phyloP scores from a whole-genome alignment of 768 basidiomycete species.

The Trichaptum fuscoviolaceum region DNA sequence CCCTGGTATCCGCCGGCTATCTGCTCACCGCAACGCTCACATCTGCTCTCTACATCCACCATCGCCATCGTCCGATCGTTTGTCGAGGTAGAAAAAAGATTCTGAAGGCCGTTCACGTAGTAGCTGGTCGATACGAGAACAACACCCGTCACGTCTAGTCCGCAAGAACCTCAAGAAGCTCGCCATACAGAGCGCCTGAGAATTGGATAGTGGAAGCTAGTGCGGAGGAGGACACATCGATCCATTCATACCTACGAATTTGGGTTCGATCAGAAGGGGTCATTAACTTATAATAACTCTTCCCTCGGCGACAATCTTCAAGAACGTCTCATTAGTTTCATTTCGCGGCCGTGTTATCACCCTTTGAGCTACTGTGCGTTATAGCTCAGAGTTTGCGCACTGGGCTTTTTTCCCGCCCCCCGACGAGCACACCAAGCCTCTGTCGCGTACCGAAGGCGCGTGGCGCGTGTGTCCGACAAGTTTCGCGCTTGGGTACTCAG shows the following conservation, averaged over 20 bases:
- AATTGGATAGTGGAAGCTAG: not conserved
- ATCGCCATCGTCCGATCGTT: not conserved
- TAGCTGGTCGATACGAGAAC: not conserved
- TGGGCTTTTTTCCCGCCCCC: not conserved
- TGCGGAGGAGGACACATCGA: not conserved
- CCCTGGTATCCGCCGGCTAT: not conserved
- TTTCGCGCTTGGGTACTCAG: not conserved
- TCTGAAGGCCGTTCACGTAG: not conserved
- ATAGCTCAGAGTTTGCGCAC: not conserved
- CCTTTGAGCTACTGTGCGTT: not conserved
- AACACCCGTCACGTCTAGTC: not conserved
- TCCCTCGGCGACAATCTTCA: not conserved
- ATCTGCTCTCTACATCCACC: not conserved
- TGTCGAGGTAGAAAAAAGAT: not conserved
- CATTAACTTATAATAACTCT: conserved; percentile 1
- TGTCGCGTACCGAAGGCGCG: not conserved
- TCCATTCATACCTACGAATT: not conserved
- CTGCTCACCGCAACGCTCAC: not conserved
- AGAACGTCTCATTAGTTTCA: not conserved
- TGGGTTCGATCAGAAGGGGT: not conserved
- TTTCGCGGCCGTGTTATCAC: not conserved
- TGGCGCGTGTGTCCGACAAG: not conserved
- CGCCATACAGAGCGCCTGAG: not conserved
- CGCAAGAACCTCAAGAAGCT: not conserved
- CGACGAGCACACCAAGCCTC: not conserved